Evolutionary conservation across 306 rosid species (phyloP), one percentile per base, ranked within the genome.

Genomic region (Vigna nakashimae): DNA sequence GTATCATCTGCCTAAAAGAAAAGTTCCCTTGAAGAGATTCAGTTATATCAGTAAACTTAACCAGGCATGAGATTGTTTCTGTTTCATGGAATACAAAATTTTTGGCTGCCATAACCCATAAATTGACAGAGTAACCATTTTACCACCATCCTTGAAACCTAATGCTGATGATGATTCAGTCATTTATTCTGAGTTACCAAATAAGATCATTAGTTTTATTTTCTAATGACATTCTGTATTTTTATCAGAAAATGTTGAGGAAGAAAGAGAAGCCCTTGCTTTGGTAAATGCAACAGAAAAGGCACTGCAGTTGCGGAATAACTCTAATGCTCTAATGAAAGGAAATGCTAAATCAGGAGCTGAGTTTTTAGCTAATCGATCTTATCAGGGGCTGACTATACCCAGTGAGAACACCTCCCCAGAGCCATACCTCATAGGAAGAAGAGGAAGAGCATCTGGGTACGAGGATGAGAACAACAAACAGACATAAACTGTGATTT

Each of bases 351-450:
- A 72, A 75, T 90, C 97, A 58, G 96, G 96, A 76, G 93, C 94
- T 10, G 94, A 92, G 83, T 94, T 86, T 80, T 80, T 94, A 16
- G 91, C 87, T 1, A 45, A 81, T 65, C 86, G 97, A 58, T 89
- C 97, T 42, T 94, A 86, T 81, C 97, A 87, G 69, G 98, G 98
- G 57, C 83, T 94, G 30, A 89, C 85, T 64, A 85, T 89, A n/a
- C 72, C 86, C 9, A 38, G 66, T 3, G 88, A 88, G 51, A 74
- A 80, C 62, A 66, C 85, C 51, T 62, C 71, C 55, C 92, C 96
- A 0, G 91, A 90, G 58, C 86, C 90, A 17, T 92, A 75, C 86
- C 59, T 89, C 17, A 56, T 78, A 6, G 98, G 97, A 50, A 73
- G 91, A 80, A 88, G 77, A 57, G 95, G 97, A 75, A 88, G 90